Evolutionary conservation across 2,329 filamentous ascomycete genomes (phyloP), one percentile per base, ranked within the genome.

Genomic region (Cladosporium phlei): DNA sequence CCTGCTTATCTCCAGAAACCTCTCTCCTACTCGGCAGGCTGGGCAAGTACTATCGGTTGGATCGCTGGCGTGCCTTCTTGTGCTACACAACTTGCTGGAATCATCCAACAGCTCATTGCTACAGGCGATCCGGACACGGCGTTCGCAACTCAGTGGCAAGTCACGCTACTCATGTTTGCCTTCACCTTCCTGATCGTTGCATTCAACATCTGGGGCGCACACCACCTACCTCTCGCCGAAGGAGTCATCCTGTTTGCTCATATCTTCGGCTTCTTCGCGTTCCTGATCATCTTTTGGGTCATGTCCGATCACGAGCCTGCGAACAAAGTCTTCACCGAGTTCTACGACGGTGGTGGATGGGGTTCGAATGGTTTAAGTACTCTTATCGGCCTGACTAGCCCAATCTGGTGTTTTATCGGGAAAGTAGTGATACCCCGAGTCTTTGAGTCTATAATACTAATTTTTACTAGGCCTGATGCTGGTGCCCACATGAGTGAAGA

Each of bases 371-470:
- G 69, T 1, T 47, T 72, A 21, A 59, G 66, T 11, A 58, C 69
- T 25, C 66, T 73, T 51, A 65, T 72, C 4, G 70, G 70, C 3
- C 63, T 72, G 30, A 56, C 70, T 7, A 67, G 66, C n/a, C 59
- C 60, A 9, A 59, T 65, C 24, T 64, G 61, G 59, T 63, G 56
- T 47, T 64, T 62, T 48, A 62, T 64, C 27, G 58, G 59, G 20
- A n/a, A n/a, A n/a, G n/a, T n/a, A n/a, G n/a, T n/a, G n/a, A n/a
- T n/a, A n/a, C n/a, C n/a, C n/a, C n/a, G n/a, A n/a, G n/a, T 51
- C 49, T n/a, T n/a, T n/a, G n/a, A 35, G 32, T 17, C 19, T 35
- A 9, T 12, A 12, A 9, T 16, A n/a, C n/a, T n/a, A n/a, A n/a
- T n/a, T n/a, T n/a, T n/a, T n/a, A n/a, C n/a, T n/a, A n/a, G n/a